phyloP scores from a whole-genome alignment of 2,329 filamentous ascomycete genomes.

The Pyrenophora seminiperda region DNA sequence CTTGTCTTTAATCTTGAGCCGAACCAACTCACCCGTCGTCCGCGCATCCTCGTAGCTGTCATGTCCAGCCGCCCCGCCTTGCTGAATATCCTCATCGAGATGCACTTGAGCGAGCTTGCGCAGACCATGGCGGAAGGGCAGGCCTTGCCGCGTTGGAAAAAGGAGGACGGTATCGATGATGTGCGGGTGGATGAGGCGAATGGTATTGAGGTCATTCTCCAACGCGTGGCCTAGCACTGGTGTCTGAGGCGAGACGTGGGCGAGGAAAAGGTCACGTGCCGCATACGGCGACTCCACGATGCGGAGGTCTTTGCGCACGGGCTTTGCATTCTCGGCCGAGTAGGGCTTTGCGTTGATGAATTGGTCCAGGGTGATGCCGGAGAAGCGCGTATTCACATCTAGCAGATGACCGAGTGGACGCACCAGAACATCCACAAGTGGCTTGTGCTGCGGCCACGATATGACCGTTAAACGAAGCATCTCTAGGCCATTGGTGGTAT shows the following conservation, averaged over 20 bases:
- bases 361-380: constrained; percentile 80
- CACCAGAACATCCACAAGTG: constrained; percentile 83
- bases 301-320: constrained; percentile 55
- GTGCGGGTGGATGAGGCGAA: constrained; percentile 81
- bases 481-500: constrained; percentile 86
- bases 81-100: constrained; percentile 79
- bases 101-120: constrained; percentile 72
- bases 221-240: constrained; percentile 90
- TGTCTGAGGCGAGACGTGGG: constrained; percentile 73
- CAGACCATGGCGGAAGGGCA: constrained; percentile 80
- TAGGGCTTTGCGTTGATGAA: constrained; percentile 65
- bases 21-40: constrained; percentile 84
- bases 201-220: constrained; percentile 90
- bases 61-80: constrained; percentile 71
- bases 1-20: constrained; percentile 69
- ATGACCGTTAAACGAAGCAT: constrained; percentile 88
- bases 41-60: constrained; percentile 92
- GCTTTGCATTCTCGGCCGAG: constrained; percentile 32
- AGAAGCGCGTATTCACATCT: constrained; percentile 91
- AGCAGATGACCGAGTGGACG: constrained; percentile 81
- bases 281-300: constrained; percentile 76
- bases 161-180: constrained; percentile 86
- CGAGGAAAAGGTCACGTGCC: constrained; percentile 79
- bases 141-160: constrained; percentile 75
- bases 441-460: constrained; percentile 78